Conservation (phyloP, 208 protist genomes). For the Leishmania tarentolae region DNA sequence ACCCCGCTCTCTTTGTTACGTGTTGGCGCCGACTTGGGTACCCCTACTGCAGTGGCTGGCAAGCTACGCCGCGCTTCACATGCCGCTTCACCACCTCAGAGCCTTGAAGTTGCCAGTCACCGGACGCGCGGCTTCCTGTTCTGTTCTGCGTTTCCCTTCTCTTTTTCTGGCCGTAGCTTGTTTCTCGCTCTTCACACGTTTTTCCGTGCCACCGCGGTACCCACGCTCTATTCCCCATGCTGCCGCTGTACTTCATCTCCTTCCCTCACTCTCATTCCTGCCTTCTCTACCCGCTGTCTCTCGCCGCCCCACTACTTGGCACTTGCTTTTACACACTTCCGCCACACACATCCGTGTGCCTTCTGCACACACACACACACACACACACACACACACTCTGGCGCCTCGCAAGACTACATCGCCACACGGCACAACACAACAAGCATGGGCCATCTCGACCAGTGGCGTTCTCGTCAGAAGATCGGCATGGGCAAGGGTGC, state of each 20-base stretch:
- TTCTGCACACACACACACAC: background rate
- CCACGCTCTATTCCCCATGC: background rate
- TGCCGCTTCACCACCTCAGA: background rate
- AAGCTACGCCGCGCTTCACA: background rate
- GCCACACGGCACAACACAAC: conserved; percentile 10
- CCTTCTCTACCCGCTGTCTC: too few relatives aligned
- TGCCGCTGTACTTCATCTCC: background rate
- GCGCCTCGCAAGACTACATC: background rate
- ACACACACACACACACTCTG: background rate
- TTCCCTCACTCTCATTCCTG: background rate
- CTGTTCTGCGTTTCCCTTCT: background rate
- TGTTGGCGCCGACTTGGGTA: too few relatives aligned
- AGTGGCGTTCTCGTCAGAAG: conserved; percentile 93
- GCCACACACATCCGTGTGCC: background rate
- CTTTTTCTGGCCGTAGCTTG: background rate
- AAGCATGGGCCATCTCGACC: conserved; percentile 91
- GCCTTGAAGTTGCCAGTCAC: background rate
- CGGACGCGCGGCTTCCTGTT: background rate
- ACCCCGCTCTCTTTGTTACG: background rate
- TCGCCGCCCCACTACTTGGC: background rate
- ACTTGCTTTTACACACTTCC: background rate
- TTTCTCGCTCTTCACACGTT: background rate
- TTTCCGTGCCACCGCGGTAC: background rate
- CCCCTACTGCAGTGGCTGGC: background rate
- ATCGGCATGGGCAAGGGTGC: conserved; percentile 92